Evolutionary conservation across 495 filamentous ascomycete species (phyloP).

Genomic region (Chaetomidium leptoderma): DNA sequence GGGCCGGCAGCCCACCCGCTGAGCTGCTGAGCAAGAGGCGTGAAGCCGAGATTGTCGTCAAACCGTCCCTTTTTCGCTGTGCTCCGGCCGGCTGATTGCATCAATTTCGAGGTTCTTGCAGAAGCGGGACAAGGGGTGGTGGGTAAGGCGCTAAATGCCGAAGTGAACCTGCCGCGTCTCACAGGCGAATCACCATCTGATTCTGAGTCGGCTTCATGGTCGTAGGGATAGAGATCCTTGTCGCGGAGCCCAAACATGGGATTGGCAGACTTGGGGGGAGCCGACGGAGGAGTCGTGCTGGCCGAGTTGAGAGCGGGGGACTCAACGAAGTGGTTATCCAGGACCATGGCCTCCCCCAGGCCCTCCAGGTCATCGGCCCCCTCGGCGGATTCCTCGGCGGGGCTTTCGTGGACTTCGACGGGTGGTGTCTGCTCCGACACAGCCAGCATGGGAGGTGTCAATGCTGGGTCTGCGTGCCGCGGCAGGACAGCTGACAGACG

Average conservation of each 20-base stretch:
- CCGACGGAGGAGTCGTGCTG: slow-evolving; percentile 31
- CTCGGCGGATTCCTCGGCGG: background rate
- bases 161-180: slow-evolving; percentile 26
- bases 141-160: slow-evolving; percentile 26
- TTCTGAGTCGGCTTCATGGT: slow-evolving; percentile 38
- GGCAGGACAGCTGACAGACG: slow-evolving; percentile 49
- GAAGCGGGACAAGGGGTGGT: slow-evolving; percentile 34
- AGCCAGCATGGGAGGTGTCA: slow-evolving; percentile 27
- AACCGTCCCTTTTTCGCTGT: slow-evolving; percentile 23
- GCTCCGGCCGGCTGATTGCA: slow-evolving; percentile 18
- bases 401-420: background rate
- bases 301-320: slow-evolving; percentile 7
- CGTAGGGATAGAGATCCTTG: slow-evolving; percentile 35
- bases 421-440: slow-evolving; percentile 9
- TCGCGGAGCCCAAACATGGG: slow-evolving; percentile 36
- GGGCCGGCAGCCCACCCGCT: slow-evolving; percentile 53
- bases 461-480: slow-evolving; percentile 44
- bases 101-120: slow-evolving; percentile 24
- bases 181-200: slow-evolving; percentile 53
- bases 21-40: slow-evolving; percentile 57
- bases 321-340: slow-evolving; percentile 29
- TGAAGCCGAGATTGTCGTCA: slow-evolving; percentile 48
- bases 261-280: slow-evolving; percentile 27
- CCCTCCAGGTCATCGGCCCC: slow-evolving; percentile 9
- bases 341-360: slow-evolving; percentile 29